Evolutionary conservation across 2,329 filamentous ascomycete species (phyloP), one percentile per base, ranked within the genome.

Genomic region (Scedosporium aurantiacum): DNA sequence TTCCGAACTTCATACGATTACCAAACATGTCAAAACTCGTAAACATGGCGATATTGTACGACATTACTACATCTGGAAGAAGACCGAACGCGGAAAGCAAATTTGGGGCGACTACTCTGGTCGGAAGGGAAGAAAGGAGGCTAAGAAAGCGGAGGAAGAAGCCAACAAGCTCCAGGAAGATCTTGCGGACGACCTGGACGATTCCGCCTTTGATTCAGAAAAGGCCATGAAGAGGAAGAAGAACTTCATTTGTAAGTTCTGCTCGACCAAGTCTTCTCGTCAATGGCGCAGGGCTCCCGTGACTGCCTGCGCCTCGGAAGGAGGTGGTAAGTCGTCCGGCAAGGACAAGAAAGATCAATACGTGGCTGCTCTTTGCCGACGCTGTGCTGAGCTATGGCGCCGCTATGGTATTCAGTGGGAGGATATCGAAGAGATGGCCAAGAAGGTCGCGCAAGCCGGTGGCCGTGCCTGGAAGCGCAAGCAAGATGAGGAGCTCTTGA

Each of bases 41-140:
- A 64, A 63, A 41, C 60, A 61, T 37, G 86, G 87, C 58, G 84
- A 90, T 63, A 88, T 97, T 64, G 91, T 96, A 27, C 89, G 94
- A 3, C 95, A 89, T 70, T 99, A 97, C 74, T 99, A 99, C 72
- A 90, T 90, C 66, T 99, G 94, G 94, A 99, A 99, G 76, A 97
- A 97, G 74, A 91, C 91, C 0, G 82, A 88, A 1, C 86, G 87
- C 63, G 94, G 94, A 47, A 87, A 84, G 70, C 86, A 94, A 67
- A 86, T 99, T 23, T 97, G 94, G 92, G 91, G 91, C 63, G 90
- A 86, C 65, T 96, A 89, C 68, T 85, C 90, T 58, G 91, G 90
- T 10, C 85, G 93, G 55, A 96, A 95, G 70, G 90, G 90, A 62
- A 95, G 93, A 73, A 96, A 94, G 74, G 90, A 95, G 69, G 85